Evolutionary conservation across 306 rosid species (phyloP).

Genomic region (Casuarina cunninghamiana): DNA sequence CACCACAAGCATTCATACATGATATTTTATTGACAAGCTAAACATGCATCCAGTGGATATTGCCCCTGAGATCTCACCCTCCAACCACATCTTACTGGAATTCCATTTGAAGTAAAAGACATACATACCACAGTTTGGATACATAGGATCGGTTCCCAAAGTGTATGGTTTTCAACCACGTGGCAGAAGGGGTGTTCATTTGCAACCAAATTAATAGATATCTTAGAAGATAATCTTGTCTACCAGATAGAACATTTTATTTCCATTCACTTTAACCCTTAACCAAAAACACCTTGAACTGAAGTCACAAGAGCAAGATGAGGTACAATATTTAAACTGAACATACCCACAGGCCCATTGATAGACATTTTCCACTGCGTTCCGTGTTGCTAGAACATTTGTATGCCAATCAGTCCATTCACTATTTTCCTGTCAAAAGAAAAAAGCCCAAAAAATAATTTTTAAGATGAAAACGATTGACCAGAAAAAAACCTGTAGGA

Average conservation of each 20-base stretch:
- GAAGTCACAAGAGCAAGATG: neutral
- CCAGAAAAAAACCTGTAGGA: neutral
- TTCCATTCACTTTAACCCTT: neutral
- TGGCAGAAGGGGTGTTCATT: neutral
- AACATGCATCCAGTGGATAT: neutral
- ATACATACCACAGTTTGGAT: no score
- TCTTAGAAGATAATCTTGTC: neutral
- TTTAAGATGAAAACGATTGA: conserved; percentile 11
- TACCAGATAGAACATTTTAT: neutral
- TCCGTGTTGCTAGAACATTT: conserved; percentile 65
- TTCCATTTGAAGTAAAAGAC: neutral
- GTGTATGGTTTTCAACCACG: neutral
- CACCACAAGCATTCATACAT: neutral
- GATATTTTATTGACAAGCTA: neutral
- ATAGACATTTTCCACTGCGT: conserved; percentile 78
- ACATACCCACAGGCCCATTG: conserved; percentile 99
- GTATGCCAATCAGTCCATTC: conserved; percentile 87
- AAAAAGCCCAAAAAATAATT: conserved; percentile 1
- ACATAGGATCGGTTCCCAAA: neutral
- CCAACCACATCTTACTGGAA: neutral
- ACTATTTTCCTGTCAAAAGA: conserved; percentile 58
- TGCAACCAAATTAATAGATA: neutral
- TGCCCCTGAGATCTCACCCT: neutral
- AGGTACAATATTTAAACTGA: conserved; percentile 5
- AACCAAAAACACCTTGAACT: neutral